Evolutionary conservation across 2,329 filamentous ascomycete genomes (phyloP), one percentile per base, ranked within the genome.

Genomic region (Ceratocystis cacaofunesta): DNA sequence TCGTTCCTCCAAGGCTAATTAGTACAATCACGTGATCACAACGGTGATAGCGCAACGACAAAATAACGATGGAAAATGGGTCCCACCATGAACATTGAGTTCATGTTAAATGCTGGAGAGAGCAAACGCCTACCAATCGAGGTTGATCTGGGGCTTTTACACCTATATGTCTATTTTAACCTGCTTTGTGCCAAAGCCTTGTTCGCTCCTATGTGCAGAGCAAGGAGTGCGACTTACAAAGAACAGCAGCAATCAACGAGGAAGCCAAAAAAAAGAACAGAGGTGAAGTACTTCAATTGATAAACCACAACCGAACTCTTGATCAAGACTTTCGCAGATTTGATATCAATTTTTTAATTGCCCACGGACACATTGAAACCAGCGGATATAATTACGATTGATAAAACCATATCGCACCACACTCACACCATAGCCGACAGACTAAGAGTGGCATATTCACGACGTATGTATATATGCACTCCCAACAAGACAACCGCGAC

Each of bases 21-120:
- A 36, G 5, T 5, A 17, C 28, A 25, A 12, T 58, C 55, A 58
- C 55, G 55, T 58, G 55, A 58, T 30, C 55, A 30, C 17, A 2
- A 0, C 28, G 55, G 55, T 58, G 55, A 58, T 32, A 58, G 55
- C 32, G 55, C 55, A n/a, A 58, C 55, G 55, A 58, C 55, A 58
- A 58, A 36, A 32, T 25, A n/a, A 58, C 30, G 55, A 52, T 52
- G 48, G 8, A 41, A n/a, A 30, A 58, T 19, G 55, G 55, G 55
- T 36, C 55, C 55, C 55, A 58, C 55, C 25, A 58, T 32, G 55
- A n/a, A 36, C 28, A 8, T 25, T 28, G 22, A 52, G 32, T n/a
- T 36, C 12, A 32, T 58, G 28, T 36, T n/a, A 28, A 58, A 58
- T 30, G 2, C 55, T n/a, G 28, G 2, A 58, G 28, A 36, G 28